Evolutionary conservation across 2,329 filamentous ascomycete species (phyloP).

Genomic region (Dothideomycetes sp.): DNA sequence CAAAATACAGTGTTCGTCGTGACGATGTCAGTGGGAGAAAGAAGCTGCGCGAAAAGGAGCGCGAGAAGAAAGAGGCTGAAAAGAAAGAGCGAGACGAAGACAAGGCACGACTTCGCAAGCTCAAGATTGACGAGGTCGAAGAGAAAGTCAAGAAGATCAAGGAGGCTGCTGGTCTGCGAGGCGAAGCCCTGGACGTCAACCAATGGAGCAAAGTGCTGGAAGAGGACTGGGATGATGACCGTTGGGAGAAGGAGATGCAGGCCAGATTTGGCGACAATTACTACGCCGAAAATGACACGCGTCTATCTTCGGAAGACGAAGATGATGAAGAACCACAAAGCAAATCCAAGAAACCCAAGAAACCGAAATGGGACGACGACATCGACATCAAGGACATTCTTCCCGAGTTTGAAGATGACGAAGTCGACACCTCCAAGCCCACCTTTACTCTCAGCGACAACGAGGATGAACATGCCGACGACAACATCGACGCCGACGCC

Average conservation of each 20-base stretch:
- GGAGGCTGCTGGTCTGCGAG: conserved; percentile 70
- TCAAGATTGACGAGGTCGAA: conserved; percentile 86
- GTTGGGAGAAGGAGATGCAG: conserved; percentile 86
- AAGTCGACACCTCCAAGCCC: conserved; percentile 30
- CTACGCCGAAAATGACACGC: conserved; percentile 56
- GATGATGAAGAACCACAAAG: conserved; percentile 29
- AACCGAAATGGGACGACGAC: conserved; percentile 90
- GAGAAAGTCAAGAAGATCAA: conserved; percentile 80
- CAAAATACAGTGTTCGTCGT: conserved; percentile 72
- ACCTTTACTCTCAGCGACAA: conserved; percentile 43
- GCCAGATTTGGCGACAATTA: conserved; percentile 83
- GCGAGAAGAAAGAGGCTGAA: conserved; percentile 65
- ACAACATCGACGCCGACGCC: conserved; percentile 29
- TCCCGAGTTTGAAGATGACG: conserved; percentile 66
- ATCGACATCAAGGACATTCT: conserved; percentile 92
- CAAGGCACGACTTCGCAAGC: conserved; percentile 68
- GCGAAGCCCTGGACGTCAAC: conserved; percentile 53
- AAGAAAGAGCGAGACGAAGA: conserved; percentile 68
- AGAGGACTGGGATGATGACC: conserved; percentile 75
- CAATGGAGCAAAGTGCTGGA: conserved; percentile 81
- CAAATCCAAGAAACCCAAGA: conserved; percentile 60
- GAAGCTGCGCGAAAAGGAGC: conserved; percentile 67
- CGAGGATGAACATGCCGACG: conserved; percentile 29
- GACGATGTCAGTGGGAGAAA: conserved; percentile 75
- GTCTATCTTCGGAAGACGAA: conserved; percentile 1